These are phyloP conservation scores for Lentinula sp. DNA, from an alignment of 768 basidiomycete species.

Conservation along the genomic window DNA sequence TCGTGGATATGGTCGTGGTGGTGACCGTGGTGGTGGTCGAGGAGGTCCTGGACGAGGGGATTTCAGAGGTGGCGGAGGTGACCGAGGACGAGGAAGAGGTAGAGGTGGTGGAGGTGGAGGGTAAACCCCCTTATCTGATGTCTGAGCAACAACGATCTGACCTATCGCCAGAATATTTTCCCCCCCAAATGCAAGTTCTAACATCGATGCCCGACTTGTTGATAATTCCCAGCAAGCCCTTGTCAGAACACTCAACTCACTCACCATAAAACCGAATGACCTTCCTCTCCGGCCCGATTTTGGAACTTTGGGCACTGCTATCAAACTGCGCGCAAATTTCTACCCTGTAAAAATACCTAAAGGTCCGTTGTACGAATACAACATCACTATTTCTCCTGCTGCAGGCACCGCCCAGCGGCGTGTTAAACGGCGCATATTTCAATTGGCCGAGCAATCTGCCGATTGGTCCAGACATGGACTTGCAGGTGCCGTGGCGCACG, in stretches of 20 bases:
- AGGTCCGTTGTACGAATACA: conserved; percentile 53
- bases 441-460: conserved; percentile 48
- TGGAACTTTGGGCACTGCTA: conserved; percentile 40
- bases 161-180: conserved; percentile 32
- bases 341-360: conserved; percentile 53
- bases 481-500: conserved; percentile 47
- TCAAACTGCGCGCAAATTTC: conserved; percentile 61
- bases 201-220: conserved; percentile 35
- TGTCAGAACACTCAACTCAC: conserved; percentile 26
- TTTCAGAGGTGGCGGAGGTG: conserved; percentile 12
- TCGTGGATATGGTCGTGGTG: conserved; percentile 21
- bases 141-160: conserved; percentile 8
- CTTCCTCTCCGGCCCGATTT: conserved; percentile 57
- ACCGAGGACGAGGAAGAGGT: conserved; percentile 18
- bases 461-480: conserved; percentile 49
- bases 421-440: conserved; percentile 54
- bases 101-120: conserved; percentile 19
- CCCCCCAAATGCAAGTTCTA: conserved; percentile 24
- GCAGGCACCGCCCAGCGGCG: conserved; percentile 43
- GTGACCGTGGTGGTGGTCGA: conserved; percentile 18
- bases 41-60: conserved; percentile 21
- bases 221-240: conserved; percentile 37
- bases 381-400: conserved; percentile 48
- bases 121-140: conserved; percentile 27
- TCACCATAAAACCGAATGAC: conserved; percentile 26